Base-by-base conservation (phyloP, 2,329 filamentous ascomycete genomes). In the Alternaria triticimaculans region DNA sequence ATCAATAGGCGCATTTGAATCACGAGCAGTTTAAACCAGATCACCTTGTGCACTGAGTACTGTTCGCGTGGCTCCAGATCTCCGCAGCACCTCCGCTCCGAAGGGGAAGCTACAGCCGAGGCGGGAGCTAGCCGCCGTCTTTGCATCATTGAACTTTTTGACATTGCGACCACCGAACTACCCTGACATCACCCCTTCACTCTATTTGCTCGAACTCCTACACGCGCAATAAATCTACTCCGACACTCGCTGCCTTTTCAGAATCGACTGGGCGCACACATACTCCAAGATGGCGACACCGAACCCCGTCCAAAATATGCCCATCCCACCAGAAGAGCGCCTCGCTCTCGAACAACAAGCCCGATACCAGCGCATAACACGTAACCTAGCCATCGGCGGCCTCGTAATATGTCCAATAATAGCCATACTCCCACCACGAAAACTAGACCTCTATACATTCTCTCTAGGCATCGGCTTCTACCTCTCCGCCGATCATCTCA, bases 381-480 rank as follows among this genome's bases (percentile, higher is more conserved):
- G 84, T 75, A 84, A 82, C 67, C 72, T 82, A 66, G 83, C 87
- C 15, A 77, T 87, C 30, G 80, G 77, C 58, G 80, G 84, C 51
- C 76, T 87, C 26, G 72, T 90, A 20, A 73, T 83, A 51, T 87
- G 86, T 63, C 88, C 88, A 1, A 66, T 85, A 9, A 81, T 90
- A 55, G 84, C 84, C 51, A 72, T 84, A 15, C 78, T 90, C 10
- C 88, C 88, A 10, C 88, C 88, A 1, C 86, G 88, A 49, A 89
- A 89, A 77, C 77, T 90, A 54, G 88, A 90, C 72, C 71, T 86
- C 57, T 89, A 88, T 78, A 89, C 87, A 18, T 81, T 88, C 69
- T 81, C 81, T 0, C 83, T 90, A 8, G 77, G 82, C 45, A 76
- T 82, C 26, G 82, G 82, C 2, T 86, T 84, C 68, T 76, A 84